These are phyloP conservation scores for Bryoerythrophyllum caledonicum DNA, from an alignment of 225 moss, liverwort and hornwort genomes.

Conservation along the genomic window DNA sequence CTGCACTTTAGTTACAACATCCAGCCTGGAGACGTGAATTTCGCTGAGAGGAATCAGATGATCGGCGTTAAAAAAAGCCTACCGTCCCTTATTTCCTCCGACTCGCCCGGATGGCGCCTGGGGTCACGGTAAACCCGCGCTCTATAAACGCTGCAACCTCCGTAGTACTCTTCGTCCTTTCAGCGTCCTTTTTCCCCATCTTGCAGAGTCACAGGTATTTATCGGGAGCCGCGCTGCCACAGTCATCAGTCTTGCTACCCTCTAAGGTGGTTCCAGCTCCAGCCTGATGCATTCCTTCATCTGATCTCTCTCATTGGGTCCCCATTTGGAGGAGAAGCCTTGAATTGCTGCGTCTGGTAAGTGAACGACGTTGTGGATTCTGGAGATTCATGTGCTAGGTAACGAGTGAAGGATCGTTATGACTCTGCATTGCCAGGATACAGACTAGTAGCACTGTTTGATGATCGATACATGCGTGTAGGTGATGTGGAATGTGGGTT, in stretches of 20 bases:
- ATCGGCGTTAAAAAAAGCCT: background rate
- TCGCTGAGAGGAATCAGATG: conserved; percentile 2
- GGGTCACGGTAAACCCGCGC: too few species aligned
- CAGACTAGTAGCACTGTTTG: too few species aligned
- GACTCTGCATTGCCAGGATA: background rate
- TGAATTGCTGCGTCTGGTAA: background rate
- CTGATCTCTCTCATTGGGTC: background rate
- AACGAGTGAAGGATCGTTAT: too few species aligned
- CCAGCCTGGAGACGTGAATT: conserved; percentile 1
- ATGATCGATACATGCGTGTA: too few species aligned
- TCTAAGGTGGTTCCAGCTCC: too few species aligned
- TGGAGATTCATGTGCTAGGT: background rate
- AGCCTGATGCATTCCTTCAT: background rate
- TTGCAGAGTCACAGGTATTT: too few species aligned
- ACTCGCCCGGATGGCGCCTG: conserved; percentile 7
- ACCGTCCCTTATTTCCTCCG: conserved; percentile 22
- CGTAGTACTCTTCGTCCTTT: conserved; percentile 14
- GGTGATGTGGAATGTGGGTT: background rate
- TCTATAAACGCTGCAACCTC: background rate
- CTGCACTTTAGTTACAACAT: background rate
- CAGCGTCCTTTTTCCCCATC: too few species aligned
- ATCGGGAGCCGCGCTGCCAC: too few species aligned
- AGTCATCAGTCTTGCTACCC: too few species aligned
- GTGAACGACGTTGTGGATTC: background rate
- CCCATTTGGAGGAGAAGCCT: background rate